A percentile compares a stretch with the other conserved stretches of the same genome.
Evolutionary conservation across 2,329 filamentous ascomycete genomes (phyloP).

Genomic region (Paraconiothyrium sp.): DNA sequence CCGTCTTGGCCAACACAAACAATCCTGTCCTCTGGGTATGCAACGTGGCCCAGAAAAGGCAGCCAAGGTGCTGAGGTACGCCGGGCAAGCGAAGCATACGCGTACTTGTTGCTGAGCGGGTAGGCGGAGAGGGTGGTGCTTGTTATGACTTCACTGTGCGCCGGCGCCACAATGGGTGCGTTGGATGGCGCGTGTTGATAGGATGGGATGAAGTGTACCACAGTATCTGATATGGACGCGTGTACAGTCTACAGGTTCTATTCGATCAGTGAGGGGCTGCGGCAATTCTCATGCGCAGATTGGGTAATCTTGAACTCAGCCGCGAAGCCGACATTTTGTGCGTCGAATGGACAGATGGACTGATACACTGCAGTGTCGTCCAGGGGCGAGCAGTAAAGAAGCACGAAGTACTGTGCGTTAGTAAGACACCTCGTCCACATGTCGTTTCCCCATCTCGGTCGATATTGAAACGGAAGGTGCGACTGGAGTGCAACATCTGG

Average conservation of each 20-base stretch:
- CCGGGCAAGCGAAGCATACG: background rate
- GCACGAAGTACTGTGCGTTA: background rate
- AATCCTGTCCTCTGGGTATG: background rate
- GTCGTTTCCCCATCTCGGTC: background rate
- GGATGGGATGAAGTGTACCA: background rate
- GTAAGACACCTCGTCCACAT: background rate
- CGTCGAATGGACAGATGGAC: background rate
- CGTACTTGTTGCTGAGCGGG: background rate
- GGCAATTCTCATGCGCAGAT: background rate
- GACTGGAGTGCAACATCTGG: background rate
- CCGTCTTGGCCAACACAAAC: constrained; percentile 11
- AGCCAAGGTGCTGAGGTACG: background rate
- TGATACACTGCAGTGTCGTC: no score
- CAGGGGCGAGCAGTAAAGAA: no score
- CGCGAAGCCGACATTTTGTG: background rate
- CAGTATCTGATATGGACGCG: background rate
- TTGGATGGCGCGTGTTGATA: background rate
- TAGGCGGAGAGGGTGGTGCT: constrained; percentile 1
- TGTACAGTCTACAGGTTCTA: background rate
- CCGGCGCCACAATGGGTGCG: constrained; percentile 3
- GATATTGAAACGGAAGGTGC: constrained; percentile 3
- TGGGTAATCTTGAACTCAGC: background rate
- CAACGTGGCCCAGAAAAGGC: background rate
- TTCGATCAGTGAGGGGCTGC: background rate
- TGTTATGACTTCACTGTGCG: constrained; percentile 13